Evolutionary conservation across 2,329 filamentous ascomycete genomes (phyloP), one percentile per base, ranked within the genome.

Genomic region (Biscogniauxia mediterranea): DNA sequence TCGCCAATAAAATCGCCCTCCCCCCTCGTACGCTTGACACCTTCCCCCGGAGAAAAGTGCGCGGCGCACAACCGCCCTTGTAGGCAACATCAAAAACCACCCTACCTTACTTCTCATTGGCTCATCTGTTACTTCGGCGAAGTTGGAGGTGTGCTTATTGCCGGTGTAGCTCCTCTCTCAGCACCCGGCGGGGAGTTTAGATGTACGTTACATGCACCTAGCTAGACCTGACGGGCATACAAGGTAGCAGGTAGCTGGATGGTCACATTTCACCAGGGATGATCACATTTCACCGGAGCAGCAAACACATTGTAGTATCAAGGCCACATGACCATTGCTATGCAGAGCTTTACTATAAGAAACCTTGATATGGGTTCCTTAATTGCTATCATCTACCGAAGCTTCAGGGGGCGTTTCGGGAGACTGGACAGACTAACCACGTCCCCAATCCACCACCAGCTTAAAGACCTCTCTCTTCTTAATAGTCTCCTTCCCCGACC

Each of bases 41-140:
- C 25, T 46, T 54, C 28, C 50, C 50, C 38, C 26, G 51, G 4
- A 8, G 23, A 42, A 63, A 61, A 60, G 65, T 63, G 65, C 65
- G 65, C 65, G 63, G 65, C 56, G 65, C 54, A 51, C 5, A 53
- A 54, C 32, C 52, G 55, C 54, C 26, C 38, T 55, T 54, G 21
- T 13, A 21, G 49, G 58, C 23, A 52, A 62, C 58, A 56, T 51
- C 51, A 50, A 15, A 54, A 53, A 20, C n/a, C 17, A 49, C 38
- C 38, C 17, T 61, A 56, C 28, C 50, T 55, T 26, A 17, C 7
- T 49, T 38, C 58, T 55, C 11, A 66, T 63, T 65, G 64, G 64
- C 25, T 58, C 20, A 5, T 6, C 21, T 25, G 25, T 50, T 38
- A 42, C 17, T 58, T 8, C 21, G 20, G 21, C 52, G 28, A 26